phyloP scores from a whole-genome alignment of 2,329 filamentous ascomycete species.

The Botrytis porri region DNA sequence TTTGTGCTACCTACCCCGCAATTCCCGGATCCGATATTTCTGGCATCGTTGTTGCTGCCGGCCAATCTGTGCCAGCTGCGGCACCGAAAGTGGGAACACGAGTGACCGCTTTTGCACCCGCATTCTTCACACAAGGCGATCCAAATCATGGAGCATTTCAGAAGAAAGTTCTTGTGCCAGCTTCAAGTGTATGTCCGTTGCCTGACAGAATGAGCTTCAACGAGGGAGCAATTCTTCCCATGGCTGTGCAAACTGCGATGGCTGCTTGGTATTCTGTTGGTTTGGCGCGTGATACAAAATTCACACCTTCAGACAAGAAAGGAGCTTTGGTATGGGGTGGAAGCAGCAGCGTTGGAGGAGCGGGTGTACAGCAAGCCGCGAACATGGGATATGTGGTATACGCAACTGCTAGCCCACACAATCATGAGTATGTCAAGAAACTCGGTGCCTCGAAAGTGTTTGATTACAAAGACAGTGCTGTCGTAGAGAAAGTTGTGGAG shows the following conservation, averaged over 20 bases:
- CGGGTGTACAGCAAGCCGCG: slow-evolving; percentile 44
- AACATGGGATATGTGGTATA: slow-evolving; percentile 43
- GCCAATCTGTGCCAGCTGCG: slow-evolving; percentile 20
- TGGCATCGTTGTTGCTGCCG: slow-evolving; percentile 23
- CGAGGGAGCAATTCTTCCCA: slow-evolving; percentile 38
- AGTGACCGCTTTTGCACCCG: slow-evolving; percentile 38
- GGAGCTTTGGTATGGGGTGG: slow-evolving; percentile 34
- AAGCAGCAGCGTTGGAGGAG: slow-evolving; percentile 27
- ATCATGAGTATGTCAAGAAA: slow-evolving; percentile 28
- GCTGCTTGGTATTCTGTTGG: slow-evolving; percentile 35
- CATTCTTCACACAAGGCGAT: slow-evolving; percentile 16
- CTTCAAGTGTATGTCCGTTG: slow-evolving; percentile 27
- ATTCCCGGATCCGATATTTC: slow-evolving; percentile 27
- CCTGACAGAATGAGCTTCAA: slow-evolving; percentile 38
- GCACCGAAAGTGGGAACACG: slow-evolving; percentile 22
- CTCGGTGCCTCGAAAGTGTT: slow-evolving; percentile 26
- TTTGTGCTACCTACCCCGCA: slow-evolving; percentile 26
- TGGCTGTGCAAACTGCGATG: slow-evolving; percentile 39
- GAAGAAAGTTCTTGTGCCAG: slow-evolving; percentile 31
- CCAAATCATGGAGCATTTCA: slow-evolving; percentile 36
- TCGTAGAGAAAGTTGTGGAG: slow-evolving; percentile 35
- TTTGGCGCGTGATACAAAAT: slow-evolving; percentile 17
- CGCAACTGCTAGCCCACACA: slow-evolving; percentile 34
- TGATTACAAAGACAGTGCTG: slow-evolving; percentile 24
- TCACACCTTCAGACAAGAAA: slow-evolving; percentile 16